Percentiles rank a stretch among this genome's conserved stretches.
phyloP scores from a whole-genome alignment of 73 alveolate genomes.

The Tetrahymena thermophila region DNA sequence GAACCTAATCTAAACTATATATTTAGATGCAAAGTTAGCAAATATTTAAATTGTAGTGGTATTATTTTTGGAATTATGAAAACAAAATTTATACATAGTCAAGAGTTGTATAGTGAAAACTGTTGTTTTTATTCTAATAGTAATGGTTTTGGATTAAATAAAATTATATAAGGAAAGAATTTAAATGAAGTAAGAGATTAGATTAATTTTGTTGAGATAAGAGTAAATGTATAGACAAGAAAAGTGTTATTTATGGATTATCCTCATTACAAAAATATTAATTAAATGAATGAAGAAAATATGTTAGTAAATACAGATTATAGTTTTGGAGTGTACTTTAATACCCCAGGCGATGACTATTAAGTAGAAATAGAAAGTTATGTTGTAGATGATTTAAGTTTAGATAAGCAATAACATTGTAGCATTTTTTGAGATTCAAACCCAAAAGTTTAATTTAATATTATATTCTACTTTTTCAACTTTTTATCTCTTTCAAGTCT shows the following conservation, averaged over 20 bases:
- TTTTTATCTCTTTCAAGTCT: too few species aligned
- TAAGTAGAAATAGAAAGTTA: not conserved
- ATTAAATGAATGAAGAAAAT: not conserved
- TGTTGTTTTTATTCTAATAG: not conserved
- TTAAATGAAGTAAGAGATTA: not conserved
- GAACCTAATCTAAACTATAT: not conserved
- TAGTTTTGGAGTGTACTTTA: not conserved
- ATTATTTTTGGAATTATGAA: not conserved
- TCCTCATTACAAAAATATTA: not conserved
- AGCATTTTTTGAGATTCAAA: too few species aligned
- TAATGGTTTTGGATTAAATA: not conserved
- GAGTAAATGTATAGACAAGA: not conserved
- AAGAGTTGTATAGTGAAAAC: too few species aligned
- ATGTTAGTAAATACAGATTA: not conserved
- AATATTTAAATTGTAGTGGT: not conserved
- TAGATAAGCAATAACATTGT: too few species aligned
- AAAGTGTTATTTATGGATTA: not conserved
- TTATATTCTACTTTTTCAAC: too few species aligned
- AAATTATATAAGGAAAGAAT: not conserved
- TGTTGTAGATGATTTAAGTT: too few species aligned
- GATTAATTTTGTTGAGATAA: not conserved
- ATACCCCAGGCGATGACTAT: not conserved
- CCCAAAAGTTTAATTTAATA: too few species aligned
- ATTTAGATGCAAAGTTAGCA: not conserved
- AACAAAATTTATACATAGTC: not conserved